phyloP scores from a whole-genome alignment of 1,139 yeast species.

The Suhomyces guaymorum region DNA sequence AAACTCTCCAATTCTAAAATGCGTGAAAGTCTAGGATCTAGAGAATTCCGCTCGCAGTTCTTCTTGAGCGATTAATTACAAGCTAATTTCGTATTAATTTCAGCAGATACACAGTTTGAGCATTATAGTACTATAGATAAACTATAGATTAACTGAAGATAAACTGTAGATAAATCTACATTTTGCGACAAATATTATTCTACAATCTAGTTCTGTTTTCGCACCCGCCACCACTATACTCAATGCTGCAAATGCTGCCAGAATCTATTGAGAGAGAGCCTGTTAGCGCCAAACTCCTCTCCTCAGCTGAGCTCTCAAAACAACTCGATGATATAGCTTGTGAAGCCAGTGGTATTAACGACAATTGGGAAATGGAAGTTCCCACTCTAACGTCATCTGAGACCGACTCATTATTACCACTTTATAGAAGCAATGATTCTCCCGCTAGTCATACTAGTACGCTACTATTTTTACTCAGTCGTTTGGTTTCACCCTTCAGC shows the following conservation, averaged over 20 bases:
- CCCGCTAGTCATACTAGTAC: not conserved
- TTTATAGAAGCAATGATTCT: not conserved
- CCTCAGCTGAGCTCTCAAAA: constrained; percentile 3
- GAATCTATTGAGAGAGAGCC: too few relatives aligned
- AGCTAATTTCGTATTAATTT: too few relatives aligned
- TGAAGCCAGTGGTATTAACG: constrained; percentile 11
- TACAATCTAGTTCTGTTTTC: too few relatives aligned
- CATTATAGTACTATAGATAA: too few relatives aligned
- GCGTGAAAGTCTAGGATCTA: not conserved
- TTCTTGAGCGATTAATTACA: not conserved
- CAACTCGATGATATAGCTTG: constrained; percentile 13
- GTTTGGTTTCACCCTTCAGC: too few relatives aligned
- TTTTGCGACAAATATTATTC: too few relatives aligned
- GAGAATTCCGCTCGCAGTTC: not conserved
- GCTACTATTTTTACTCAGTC: not conserved
- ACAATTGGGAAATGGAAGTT: not conserved
- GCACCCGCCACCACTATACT: too few relatives aligned
- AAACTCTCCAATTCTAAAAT: not conserved
- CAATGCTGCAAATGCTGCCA: too few relatives aligned
- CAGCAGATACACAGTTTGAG: too few relatives aligned
- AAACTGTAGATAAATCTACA: too few relatives aligned
- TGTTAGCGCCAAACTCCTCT: too few relatives aligned
- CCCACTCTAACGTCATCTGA: not conserved
- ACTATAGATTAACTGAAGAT: too few relatives aligned
- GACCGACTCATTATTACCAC: not conserved